These are phyloP conservation scores for Xylariaceae sp. DNA, from an alignment of 2,329 filamentous ascomycete genomes.

Conservation along the genomic window DNA sequence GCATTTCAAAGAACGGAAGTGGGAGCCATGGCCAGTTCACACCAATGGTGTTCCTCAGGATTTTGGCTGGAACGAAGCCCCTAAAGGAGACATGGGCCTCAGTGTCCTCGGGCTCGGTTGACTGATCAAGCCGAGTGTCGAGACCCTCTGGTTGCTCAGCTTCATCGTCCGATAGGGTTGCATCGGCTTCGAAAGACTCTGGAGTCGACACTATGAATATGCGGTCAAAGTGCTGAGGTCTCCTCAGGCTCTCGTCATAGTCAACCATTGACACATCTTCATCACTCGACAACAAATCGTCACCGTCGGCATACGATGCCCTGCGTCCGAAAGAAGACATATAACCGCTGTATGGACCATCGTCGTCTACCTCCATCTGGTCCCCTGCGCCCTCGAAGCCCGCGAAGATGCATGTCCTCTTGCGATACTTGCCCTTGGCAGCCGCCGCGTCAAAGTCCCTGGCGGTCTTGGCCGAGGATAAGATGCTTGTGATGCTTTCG, in stretches of 20 bases:
- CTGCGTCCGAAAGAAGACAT: too few relatives aligned
- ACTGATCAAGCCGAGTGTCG: conserved; percentile 8
- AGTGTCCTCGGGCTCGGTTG: conserved; percentile 1
- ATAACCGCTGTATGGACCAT: not conserved
- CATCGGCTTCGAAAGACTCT: conserved; percentile 12
- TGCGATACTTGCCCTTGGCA: conserved; percentile 11
- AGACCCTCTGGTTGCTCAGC: conserved; percentile 13
- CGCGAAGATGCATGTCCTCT: too few relatives aligned
- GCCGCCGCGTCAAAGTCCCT: conserved; percentile 15
- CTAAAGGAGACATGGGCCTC: not conserved
- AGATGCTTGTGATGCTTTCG: conserved; percentile 16
- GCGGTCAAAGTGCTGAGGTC: not conserved
- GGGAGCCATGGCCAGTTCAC: conserved; percentile 13
- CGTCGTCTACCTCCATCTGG: not conserved
- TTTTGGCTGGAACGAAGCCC: conserved; percentile 5
- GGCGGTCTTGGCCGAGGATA: conserved; percentile 20
- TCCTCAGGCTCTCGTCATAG: not conserved
- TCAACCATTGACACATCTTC: not conserved
- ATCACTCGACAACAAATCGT: not conserved
- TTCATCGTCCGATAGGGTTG: conserved; percentile 15
- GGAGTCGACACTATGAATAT: not conserved
- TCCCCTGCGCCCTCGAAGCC: not conserved
- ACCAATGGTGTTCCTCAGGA: conserved; percentile 4
- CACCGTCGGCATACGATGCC: too few relatives aligned
- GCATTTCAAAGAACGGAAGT: conserved; percentile 13